Base-by-base conservation (phyloP, 2,329 filamentous ascomycete genomes). In the Acrocalymma vagum region DNA sequence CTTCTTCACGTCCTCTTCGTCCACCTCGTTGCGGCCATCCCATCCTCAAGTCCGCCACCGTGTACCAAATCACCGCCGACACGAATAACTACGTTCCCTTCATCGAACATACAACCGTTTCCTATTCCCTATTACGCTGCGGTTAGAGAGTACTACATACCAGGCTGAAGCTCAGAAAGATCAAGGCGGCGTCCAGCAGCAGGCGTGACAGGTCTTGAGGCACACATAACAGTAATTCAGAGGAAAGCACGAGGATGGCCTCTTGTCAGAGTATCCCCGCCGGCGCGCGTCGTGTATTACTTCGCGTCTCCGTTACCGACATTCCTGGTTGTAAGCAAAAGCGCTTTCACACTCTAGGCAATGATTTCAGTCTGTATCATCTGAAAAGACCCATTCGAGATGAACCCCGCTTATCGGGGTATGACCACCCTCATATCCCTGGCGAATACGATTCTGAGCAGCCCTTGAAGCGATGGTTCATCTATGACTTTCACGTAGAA, bases 391-490 rank as follows among this genome's bases (percentile, higher is more conserved):
- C 6, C 4, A 33, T 33, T 10, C 30, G 18, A 33, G 30, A 33
- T 33, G 10, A 33, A 23, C 30, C 30, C 13, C 9, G 30, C 13
- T 33, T 33, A 23, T 23, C 30, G n/a, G 30, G 30, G 18, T 33
- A 33, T 16, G 18, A 33, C 18, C 30, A 33, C 16, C 30, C 30
- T 23, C 30, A 33, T 33, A 23, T 33, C 18, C 18, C 18, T 16
- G 30, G 30, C n/a, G 30, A 33, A 13, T 33, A 22, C 15, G 30
- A 33, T 33, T 33, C 30, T 3, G 30, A 33, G 8, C 21, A 21
- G 16, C 17, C 30, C 7, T 33, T 33, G n/a, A 33, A 23, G n/a
- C 30, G 30, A 23, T 33, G 30, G 30, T 33, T 33, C 18, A n/a
- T 33, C 7, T 33, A 33, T 9, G 30, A 33, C 30, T 33, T 33